Evolutionary conservation across 1,284 basidiomycete genomes (phyloP), one percentile per base, ranked within the genome.

Genomic region (Cryptococcus jaspeensis): DNA sequence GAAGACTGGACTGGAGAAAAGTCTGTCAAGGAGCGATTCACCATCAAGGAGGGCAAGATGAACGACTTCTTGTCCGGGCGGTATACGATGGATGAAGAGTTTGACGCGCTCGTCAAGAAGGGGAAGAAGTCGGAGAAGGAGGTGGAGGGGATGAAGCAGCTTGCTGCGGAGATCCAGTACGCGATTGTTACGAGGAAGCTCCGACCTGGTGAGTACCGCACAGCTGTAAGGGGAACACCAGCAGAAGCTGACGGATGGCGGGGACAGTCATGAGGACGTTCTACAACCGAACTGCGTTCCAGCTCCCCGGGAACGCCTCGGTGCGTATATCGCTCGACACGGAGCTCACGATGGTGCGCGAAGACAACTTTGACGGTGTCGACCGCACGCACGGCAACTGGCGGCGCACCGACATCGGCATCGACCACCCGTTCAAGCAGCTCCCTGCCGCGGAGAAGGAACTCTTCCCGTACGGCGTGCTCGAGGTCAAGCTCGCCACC

Each of bases 1-100:
- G 95, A 99, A 79, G 95, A 99, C 76, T 99, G 96, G 95, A 99
- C 96, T 0, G 95, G 95, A 36, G 95, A 99, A 78, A 99, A 98
- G 79, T 95, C 91, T 16, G 95, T 99, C 74, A 99, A 99, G 79
- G 92, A 95, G 32, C 91, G 95, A 8, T 98, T 99, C 80, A 88
- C 92, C 1, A 89, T 99, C 78, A 95, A 96, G 77, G 95, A 98
- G 76, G 87, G 93, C 65, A 85, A 92, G 58, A 88, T 98, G 67
- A 97, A 98, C 73, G 87, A 89, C 25, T 99, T 92, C 81, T 80
- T 97, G 55, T 81, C 82, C 25, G 95, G 95, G 28, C 87, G 91
- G 69, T 89, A 96, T 78, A 95, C 86, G 37, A 91, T 97, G 84
- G 93, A 98, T 73, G 90, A 84, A 35, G 94, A 97, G 65, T 93